Base-by-base conservation (phyloP, 345 rosid genomes). In the Barbarea vulgaris region DNA sequence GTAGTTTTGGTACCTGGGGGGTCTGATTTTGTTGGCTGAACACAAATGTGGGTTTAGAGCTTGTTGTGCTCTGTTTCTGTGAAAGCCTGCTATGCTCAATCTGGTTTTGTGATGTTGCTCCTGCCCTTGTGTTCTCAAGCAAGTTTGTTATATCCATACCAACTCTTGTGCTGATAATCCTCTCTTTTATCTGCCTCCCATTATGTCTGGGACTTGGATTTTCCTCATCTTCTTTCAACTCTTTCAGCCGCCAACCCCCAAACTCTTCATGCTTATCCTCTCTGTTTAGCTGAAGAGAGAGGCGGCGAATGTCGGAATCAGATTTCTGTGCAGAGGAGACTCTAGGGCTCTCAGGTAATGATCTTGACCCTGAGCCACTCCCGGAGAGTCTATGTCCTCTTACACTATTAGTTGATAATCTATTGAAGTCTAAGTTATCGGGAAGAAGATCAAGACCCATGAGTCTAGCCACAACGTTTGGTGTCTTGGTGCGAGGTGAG, bases 381-480 rank as follows among this genome's bases (percentile, higher is more conserved):
- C 19, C 41, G 4, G 68, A 17, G 60, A 4, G 51, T 25, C 51
- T 60, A 36, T 48, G 67, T 41, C 36, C 67, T 17, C 77, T 80
- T 19, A 76, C 12, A 18, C 70, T 47, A 34, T 18, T 56, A 30
- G 81, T 58, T 55, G 85, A 79, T 18, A 89, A 81, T 15, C 85
- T 86, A 34, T 46, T 36, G 78, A 18, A 51, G 37, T 60, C 30
- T 53, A 60, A 17, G 68, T 74, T 51, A 52, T 84, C 90, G 0
- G 98, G 95, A 48, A 93, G 93, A 67, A 84, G 84, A 60, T 93
- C 98, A 27, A 93, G 96, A 41, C 98, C 98, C 98, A 93, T 93
- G 15, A 93, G 89, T 67, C 96, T 81, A 17, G 95, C 98, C 1
- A 93, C 93, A 41, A 93, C 69, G 58, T 75, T 90, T 18, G 96